Evolutionary conservation across 768 basidiomycete genomes (phyloP).

Genomic region (Sistotremastrum niveocremeum): DNA sequence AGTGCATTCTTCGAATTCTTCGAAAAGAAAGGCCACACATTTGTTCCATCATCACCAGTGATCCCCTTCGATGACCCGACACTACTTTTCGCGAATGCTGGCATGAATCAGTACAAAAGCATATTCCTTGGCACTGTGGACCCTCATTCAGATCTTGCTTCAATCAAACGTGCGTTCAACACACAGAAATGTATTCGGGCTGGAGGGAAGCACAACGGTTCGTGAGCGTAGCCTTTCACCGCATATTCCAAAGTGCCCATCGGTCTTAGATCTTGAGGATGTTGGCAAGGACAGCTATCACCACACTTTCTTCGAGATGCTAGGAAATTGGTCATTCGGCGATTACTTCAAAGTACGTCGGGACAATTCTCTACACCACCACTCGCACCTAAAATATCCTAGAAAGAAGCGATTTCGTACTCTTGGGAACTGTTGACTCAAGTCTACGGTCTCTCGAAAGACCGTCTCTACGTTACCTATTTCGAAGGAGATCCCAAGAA

Average conservation of each 20-base stretch:
- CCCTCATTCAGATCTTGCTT: constrained; percentile 82
- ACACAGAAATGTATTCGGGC: constrained; percentile 97
- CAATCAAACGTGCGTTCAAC: constrained; percentile 88
- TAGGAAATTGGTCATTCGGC: constrained; percentile 99
- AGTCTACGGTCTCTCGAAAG: constrained; percentile 77
- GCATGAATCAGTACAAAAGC: constrained; percentile 96
- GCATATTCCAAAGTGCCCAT: constrained; percentile 1
- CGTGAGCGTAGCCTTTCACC: constrained; percentile 7
- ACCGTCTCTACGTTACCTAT: constrained; percentile 93
- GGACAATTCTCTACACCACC: neutral
- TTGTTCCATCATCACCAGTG: constrained; percentile 81
- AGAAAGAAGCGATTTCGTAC: constrained; percentile 88
- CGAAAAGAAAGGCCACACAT: constrained; percentile 63
- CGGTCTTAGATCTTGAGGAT: constrained; percentile 76
- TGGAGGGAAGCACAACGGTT: constrained; percentile 97
- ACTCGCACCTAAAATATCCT: constrained; percentile 5
- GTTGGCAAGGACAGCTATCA: constrained; percentile 98
- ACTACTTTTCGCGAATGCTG: constrained; percentile 94
- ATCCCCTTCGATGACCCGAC: constrained; percentile 98
- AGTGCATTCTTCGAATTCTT: constrained; percentile 90
- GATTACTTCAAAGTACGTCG: constrained; percentile 90
- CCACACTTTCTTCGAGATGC: constrained; percentile 98
- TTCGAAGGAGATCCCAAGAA: constrained; percentile 88
- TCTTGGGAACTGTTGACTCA: constrained; percentile 92
- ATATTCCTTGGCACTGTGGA: constrained; percentile 98